Conservation (phyloP, 495 filamentous ascomycete genomes). For the Echria macrotheca region DNA sequence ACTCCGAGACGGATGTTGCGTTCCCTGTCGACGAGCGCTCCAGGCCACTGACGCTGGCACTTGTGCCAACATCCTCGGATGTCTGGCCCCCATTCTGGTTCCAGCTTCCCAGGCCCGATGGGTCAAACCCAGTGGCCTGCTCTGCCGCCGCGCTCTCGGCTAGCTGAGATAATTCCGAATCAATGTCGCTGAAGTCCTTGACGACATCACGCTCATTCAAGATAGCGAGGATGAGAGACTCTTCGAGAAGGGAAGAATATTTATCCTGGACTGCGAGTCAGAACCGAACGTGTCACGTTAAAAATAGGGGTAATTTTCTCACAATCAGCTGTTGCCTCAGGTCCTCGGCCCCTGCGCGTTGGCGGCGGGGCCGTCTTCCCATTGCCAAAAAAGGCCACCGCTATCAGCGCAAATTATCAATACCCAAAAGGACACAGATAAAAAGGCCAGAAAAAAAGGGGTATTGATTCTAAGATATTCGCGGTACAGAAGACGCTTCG, state of each 20-base stretch:
- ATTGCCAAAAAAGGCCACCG: too few species aligned
- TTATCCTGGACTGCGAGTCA: slow-evolving; percentile 19
- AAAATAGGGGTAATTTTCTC: too few species aligned
- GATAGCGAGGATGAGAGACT: slow-evolving; percentile 27
- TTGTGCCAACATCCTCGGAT: slow-evolving; percentile 17
- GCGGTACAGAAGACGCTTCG: too few species aligned
- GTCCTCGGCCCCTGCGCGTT: too few species aligned
- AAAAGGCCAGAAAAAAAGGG: too few species aligned
- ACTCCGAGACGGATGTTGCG: slow-evolving; percentile 24
- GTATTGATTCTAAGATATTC: too few species aligned
- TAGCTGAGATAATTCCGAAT: slow-evolving; percentile 51
- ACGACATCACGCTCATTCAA: slow-evolving; percentile 50
- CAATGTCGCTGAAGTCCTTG: slow-evolving; percentile 61
- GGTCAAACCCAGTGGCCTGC: slow-evolving; percentile 68
- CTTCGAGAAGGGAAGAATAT: slow-evolving; percentile 25
- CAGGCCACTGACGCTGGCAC: too few species aligned
- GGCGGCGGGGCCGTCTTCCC: too few species aligned
- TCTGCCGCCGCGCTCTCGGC: slow-evolving; percentile 57
- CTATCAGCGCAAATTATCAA: too few species aligned
- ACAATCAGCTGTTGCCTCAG: too few species aligned
- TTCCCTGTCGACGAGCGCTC: slow-evolving; percentile 17
- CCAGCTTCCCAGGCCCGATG: slow-evolving; percentile 56
- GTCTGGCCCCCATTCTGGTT: slow-evolving; percentile 10
- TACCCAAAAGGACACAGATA: too few species aligned
- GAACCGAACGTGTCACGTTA: too few species aligned